Evolutionary conservation across 306 rosid species (phyloP), one percentile per base, ranked within the genome.

Genomic region (Prunus campanulata): DNA sequence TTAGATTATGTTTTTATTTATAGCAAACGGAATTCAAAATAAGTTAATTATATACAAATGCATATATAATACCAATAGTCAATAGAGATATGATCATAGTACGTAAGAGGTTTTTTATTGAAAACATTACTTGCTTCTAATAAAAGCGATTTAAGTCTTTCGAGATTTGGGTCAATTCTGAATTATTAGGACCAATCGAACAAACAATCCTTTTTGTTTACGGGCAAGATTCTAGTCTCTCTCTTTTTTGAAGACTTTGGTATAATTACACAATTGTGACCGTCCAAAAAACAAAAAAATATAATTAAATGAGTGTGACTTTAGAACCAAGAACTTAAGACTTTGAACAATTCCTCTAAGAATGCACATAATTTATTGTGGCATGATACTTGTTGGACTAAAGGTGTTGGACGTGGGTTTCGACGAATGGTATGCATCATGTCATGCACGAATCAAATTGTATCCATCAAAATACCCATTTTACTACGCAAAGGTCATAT

Each of bases 371-470:
- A 13, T 55, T 12, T 35, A 71, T 29, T 13, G 52, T 39, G 76
- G 52, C 24, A 39, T 42, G 44, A 42, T 57, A 18, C 56, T 46
- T 72, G 55, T 5, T 47, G 5, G 14, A 22, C 14, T 13, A 47
- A 22, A 24, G 57, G 72, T 49, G 10, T 25, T 39, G 44, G 44
- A 72, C 68, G 56, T 57, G 77, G 56, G 24, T 72, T 49, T 25
- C 55, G 44, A 24, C 55, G 56, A 72, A 59, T 27, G 77, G 24
- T 56, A 18, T 32, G 75, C 75, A 19, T 52, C 64, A 35, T 71
- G 42, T 52, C 50, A 35, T 71, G 42, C 66, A 5, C 57, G 67
- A 57, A 32, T 8, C 59, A 6, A 11, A 49, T 12, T 66, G 32
- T 42, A 39, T 24, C 8, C 8, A 52, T 16, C n/a, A 52, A 14